Conservation (phyloP, 2,329 filamentous ascomycete species). For the Fusarium zealandicum region DNA sequence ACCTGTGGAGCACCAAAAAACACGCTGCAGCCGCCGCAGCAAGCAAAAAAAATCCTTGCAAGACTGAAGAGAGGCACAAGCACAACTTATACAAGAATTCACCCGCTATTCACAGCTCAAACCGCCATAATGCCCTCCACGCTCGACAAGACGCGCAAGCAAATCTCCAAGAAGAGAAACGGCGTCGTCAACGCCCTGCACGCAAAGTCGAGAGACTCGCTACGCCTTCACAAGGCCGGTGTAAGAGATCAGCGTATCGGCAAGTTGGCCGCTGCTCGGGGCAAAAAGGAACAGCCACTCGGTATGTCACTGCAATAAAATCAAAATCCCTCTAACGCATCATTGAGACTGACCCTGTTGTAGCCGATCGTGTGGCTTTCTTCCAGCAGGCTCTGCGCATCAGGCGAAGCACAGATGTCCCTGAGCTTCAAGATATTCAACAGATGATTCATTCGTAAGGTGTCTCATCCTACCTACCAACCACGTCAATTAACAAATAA, state of each 20-base stretch:
- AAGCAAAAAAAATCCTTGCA: conserved; percentile 30
- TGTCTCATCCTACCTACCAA: neutral
- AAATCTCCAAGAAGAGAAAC: conserved; percentile 86
- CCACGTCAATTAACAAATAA: neutral
- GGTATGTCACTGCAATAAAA: conserved; percentile 56
- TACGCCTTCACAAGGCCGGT: conserved; percentile 79
- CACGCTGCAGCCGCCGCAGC: neutral
- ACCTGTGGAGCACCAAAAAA: conserved; percentile 20
- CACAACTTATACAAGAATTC: conserved; percentile 17
- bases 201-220: conserved; percentile 86
- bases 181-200: conserved; percentile 78
- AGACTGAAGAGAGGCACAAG: neutral
- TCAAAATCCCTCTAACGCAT: neutral
- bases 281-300: conserved; percentile 77
- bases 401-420: conserved; percentile 53
- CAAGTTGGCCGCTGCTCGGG: conserved; percentile 71
- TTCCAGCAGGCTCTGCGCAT: conserved; percentile 70
- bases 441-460: conserved; percentile 67
- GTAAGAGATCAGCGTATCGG: conserved; percentile 83
- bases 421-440: conserved; percentile 65
- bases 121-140: conserved; percentile 72
- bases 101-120: conserved; percentile 3
- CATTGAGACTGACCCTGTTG: conserved; percentile 9
- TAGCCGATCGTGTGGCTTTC: conserved; percentile 57
- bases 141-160: conserved; percentile 84